These are phyloP conservation scores for Paulinella micropora DNA, from an alignment of 78 protist genomes.

Conservation along the genomic window DNA sequence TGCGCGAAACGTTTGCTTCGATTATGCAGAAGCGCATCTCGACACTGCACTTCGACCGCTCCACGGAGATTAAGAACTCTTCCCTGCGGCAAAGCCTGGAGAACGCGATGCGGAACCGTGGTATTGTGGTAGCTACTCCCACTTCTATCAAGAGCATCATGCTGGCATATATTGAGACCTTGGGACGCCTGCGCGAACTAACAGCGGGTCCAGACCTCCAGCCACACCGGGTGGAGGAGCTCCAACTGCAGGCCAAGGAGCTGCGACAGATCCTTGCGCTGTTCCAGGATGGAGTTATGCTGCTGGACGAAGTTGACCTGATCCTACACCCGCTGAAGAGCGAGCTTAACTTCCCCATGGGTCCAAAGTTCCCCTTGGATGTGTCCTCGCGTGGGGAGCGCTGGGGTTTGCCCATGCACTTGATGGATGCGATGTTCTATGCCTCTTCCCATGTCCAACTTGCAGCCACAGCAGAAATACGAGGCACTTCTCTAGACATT, in stretches of 20 bases:
- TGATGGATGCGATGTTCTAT: conserved; percentile 7
- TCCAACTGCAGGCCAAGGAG: background rate
- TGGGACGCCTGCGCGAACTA: conserved; percentile 21
- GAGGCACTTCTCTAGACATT: too few relatives aligned
- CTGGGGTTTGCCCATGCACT: conserved; percentile 20
- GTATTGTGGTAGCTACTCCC: conserved; percentile 39
- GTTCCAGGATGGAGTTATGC: conserved; percentile 6
- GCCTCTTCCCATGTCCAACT: background rate
- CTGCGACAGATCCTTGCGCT: background rate
- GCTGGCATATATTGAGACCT: conserved; percentile 25
- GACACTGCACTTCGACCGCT: conserved; percentile 35
- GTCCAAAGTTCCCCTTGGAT: conserved; percentile 22
- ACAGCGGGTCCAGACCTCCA: background rate
- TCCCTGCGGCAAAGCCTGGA: conserved; percentile 7
- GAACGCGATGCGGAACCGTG: conserved; percentile 14
- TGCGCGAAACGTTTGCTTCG: conserved; percentile 33
- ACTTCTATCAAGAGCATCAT: conserved; percentile 25
- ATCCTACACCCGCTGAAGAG: conserved; percentile 57
- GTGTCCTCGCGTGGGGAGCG: conserved; percentile 20
- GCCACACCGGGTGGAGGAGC: background rate
- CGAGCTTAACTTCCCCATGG: conserved; percentile 70
- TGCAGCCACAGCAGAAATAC: too few relatives aligned
- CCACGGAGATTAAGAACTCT: background rate
- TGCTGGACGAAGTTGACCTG: conserved; percentile 53
- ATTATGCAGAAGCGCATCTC: conserved; percentile 36